Conservation (phyloP, 179 eudicot genomes). For the Corrigiola litoralis region DNA sequence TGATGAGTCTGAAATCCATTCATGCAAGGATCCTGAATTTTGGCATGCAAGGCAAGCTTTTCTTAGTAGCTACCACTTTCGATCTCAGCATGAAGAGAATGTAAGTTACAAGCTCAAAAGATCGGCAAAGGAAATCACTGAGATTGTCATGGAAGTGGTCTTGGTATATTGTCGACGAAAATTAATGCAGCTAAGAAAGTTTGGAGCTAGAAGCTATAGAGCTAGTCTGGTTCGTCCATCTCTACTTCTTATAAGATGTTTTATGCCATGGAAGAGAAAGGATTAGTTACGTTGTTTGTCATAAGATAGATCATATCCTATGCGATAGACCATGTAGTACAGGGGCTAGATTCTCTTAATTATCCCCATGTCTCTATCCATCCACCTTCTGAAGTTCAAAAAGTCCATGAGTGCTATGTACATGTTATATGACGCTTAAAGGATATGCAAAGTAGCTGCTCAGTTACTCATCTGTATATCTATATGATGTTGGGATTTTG, state of each 20-base stretch:
- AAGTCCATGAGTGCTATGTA: no score
- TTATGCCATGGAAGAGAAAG: slow-evolving; percentile 12
- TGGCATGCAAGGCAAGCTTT: slow-evolving; percentile 39
- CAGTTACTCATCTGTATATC: no score
- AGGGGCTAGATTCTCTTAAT: no score
- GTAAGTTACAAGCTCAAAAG: slow-evolving; percentile 6
- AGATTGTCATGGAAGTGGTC: slow-evolving; percentile 9
- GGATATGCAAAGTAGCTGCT: no score
- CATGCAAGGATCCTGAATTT: slow-evolving; percentile 33
- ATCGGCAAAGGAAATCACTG: slow-evolving; percentile 10
- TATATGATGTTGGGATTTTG: no score
- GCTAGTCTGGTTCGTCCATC: slow-evolving; percentile 15
- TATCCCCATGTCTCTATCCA: no score
- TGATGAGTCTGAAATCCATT: slow-evolving; percentile 22
- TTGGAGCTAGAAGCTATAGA: slow-evolving; percentile 5
- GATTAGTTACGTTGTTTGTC: not conserved
- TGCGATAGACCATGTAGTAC: no score
- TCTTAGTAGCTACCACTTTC: slow-evolving; percentile 33
- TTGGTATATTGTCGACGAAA: slow-evolving; percentile 17
- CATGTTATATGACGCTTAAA: no score
- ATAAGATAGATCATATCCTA: no score
- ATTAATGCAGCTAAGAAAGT: slow-evolving; percentile 3
- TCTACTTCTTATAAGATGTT: slow-evolving; percentile 17
- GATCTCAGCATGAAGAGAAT: not conserved
- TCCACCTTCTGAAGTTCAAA: no score